A percentile compares a stretch with the other conserved stretches of the same genome.
Evolutionary conservation across 2,329 filamentous ascomycete genomes (phyloP).

Genomic region (Cyphellophora europaea): DNA sequence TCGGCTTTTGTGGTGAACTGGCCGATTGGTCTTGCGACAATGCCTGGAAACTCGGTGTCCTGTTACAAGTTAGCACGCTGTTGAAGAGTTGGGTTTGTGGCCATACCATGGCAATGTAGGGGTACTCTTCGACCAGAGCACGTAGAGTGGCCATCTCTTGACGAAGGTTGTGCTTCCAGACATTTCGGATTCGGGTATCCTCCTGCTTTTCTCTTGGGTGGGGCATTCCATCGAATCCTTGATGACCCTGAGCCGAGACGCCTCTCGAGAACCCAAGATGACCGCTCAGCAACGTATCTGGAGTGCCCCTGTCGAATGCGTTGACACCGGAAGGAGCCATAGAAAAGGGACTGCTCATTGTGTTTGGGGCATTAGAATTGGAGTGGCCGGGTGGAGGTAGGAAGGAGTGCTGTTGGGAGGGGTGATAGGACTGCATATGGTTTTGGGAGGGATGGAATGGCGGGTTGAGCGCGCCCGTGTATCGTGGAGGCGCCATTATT

Average conservation of each 20-base stretch:
- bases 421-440: conserved; percentile 32
- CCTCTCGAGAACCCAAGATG: conserved; percentile 80
- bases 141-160: conserved; percentile 83
- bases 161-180: conserved; percentile 86
- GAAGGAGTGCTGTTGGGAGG: conserved; percentile 35
- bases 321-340: conserved; percentile 25
- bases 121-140: conserved; percentile 78
- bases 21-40: conserved; percentile 91
- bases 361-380: neutral
- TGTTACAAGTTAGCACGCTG: too few species aligned
- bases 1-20: conserved; percentile 90
- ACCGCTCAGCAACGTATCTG: conserved; percentile 54
- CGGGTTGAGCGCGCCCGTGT: conserved; percentile 48
- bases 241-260: conserved; percentile 54
- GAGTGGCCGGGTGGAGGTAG: conserved; percentile 49
- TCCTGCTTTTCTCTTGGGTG: conserved; percentile 28
- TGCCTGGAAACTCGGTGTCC: conserved; percentile 98
- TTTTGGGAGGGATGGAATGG: conserved; percentile 51
- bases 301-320: conserved; percentile 32
- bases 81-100: conserved; percentile 12
- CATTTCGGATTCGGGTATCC: conserved; percentile 82
- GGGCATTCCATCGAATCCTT: conserved; percentile 23
- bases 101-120: conserved; percentile 89
- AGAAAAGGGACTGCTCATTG: conserved; percentile 60
- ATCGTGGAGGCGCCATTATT: conserved; percentile 51